A percentile compares a stretch with the other conserved stretches of the same genome.
phyloP scores from a whole-genome alignment of 192 early-diverging fungal genomes.

The Backusella macrospora region DNA sequence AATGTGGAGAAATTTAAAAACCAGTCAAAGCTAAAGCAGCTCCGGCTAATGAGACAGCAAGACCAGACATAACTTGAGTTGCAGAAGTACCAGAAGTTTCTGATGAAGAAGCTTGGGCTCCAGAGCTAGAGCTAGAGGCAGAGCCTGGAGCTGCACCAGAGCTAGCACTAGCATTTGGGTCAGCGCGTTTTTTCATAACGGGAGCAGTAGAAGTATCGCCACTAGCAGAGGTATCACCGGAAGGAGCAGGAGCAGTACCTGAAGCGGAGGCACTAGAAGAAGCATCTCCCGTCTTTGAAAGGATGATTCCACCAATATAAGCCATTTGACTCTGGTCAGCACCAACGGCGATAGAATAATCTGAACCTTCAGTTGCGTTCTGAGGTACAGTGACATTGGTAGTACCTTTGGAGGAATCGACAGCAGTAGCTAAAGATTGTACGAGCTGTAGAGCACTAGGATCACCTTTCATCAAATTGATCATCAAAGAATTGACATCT shows the following conservation, averaged over 20 bases:
- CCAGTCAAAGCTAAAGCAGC: conserved; percentile 6
- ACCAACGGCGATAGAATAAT: conserved; percentile 31
- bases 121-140: not conserved
- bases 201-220: not conserved
- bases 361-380: conserved; percentile 24
- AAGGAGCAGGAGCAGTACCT: not conserved
- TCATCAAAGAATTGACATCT: conserved; percentile 15
- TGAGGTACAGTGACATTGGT: conserved; percentile 21
- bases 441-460: conserved; percentile 26
- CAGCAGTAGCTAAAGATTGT: conserved; percentile 12
- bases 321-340: conserved; percentile 16
- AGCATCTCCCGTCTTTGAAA: conserved; percentile 7
- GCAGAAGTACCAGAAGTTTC: not conserved
- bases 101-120: not conserved
- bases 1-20: not conserved
- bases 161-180: too few species aligned
- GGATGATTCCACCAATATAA: conserved; percentile 31
- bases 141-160: not conserved
- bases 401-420: conserved; percentile 9
- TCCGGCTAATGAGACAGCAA: conserved; percentile 1
- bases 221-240: not conserved
- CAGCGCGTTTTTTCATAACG: not conserved
- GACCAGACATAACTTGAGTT: not conserved
- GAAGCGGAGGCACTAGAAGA: not conserved
- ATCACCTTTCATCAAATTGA: conserved; percentile 30